Percentiles rank a stretch among this genome's conserved stretches.
These are phyloP conservation scores for Astraeus odoratus DNA, from an alignment of 768 basidiomycete genomes.

Conservation along the genomic window DNA sequence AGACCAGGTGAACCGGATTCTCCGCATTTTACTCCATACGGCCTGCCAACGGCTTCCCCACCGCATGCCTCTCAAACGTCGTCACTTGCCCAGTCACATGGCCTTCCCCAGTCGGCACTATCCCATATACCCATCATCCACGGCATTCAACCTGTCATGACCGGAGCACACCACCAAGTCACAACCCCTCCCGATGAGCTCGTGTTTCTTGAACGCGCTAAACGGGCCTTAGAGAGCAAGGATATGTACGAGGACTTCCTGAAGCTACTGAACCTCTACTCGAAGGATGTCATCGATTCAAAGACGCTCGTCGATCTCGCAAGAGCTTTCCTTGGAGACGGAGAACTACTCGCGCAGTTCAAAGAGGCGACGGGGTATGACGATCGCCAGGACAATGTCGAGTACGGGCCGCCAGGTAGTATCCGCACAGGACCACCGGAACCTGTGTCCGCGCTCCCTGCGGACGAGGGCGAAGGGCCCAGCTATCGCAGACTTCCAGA, in stretches of 20 bases:
- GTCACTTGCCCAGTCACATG: slow-evolving; percentile 16
- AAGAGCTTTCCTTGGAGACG: slow-evolving; percentile 75
- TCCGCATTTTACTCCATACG: slow-evolving; percentile 34
- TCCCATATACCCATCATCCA: slow-evolving; percentile 22
- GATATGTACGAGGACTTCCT: slow-evolving; percentile 90
- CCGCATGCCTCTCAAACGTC: slow-evolving; percentile 22
- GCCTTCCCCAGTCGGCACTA: slow-evolving; percentile 24
- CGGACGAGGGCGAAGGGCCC: slow-evolving; percentile 83
- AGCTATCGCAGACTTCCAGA: slow-evolving; percentile 89
- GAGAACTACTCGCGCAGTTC: slow-evolving; percentile 76
- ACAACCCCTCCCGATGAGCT: slow-evolving; percentile 62
- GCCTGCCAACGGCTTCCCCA: slow-evolving; percentile 36
- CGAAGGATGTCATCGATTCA: slow-evolving; percentile 85
- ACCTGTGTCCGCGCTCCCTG: slow-evolving; percentile 68
- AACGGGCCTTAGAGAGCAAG: slow-evolving; percentile 65
- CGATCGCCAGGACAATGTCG: slow-evolving; percentile 49
- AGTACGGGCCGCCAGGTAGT: slow-evolving; percentile 72
- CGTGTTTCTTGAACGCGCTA: slow-evolving; percentile 91
- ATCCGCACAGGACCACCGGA: slow-evolving; percentile 73
- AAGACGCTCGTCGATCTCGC: slow-evolving; percentile 76
- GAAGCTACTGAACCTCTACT: slow-evolving; percentile 85
- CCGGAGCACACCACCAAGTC: slow-evolving; percentile 23
- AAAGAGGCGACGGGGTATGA: slow-evolving; percentile 82
- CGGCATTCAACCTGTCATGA: slow-evolving; percentile 10
- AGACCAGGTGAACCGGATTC: slow-evolving; percentile 53